Base-by-base conservation (phyloP, 495 filamentous ascomycete genomes). In the Xylaria sp. region DNA sequence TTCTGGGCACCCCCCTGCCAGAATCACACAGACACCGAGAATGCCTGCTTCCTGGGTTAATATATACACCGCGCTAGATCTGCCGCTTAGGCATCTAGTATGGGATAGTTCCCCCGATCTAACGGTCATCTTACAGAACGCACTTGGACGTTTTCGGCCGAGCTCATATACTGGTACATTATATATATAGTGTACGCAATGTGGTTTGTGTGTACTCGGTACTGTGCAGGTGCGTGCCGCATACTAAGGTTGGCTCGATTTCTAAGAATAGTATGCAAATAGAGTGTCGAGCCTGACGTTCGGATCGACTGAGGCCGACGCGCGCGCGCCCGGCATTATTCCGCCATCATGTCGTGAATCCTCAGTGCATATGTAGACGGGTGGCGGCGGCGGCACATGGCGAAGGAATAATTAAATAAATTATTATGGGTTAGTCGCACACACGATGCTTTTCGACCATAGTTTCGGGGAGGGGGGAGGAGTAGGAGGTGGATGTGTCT, bases 251-350 rank as follows among this genome's bases (percentile, higher is more conserved):
- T 59, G 61, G 61, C 50, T 50, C 52, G 11, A 55, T 21, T 66
- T 71, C 69, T 66, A 71, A 71, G 61, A 71, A 71, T 71, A 71
- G 69, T 46, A 31, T 41, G 44, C 43, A 55, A 55, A 67, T 55
- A 55, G 29, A 43, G 46, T 35, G 26, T 40, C 41, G 21, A 68
- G 52, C 66, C 66, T 61, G 66, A 37, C 66, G 1, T 68, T 68
- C 66, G 66, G 66, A 61, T 62, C 48, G 59, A 62, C 58, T 65
- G 59, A 46, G 59, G 24, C 55, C 68, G 68, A 65, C 33, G 24
- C 31, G 24, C 3, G 58, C 33, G 24, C 31, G 24, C 3, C 17
- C 68, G 68, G 68, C 46, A 46, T 35, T 14, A 64, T 70, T 70
- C 68, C 68, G 68, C 61, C 26, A 15, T 70, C 26, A 15, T 70